phyloP scores from a whole-genome alignment of 176 grass and related monocot genomes.

The Phragmites australis region DNA sequence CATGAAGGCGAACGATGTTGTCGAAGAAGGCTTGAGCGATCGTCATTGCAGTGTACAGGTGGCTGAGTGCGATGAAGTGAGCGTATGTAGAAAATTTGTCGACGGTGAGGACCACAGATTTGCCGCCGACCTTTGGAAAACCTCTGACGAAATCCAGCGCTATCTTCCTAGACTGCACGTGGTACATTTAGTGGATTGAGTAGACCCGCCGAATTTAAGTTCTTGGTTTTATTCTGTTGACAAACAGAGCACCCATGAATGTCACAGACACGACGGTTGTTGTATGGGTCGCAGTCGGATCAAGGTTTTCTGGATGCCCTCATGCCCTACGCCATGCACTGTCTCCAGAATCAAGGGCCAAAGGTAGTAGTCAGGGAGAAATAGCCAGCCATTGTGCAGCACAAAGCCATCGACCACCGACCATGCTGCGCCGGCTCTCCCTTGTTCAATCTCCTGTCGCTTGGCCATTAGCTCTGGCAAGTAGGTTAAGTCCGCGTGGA shows the following conservation, averaged over 20 bases:
- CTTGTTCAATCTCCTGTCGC: background rate
- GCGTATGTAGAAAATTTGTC: background rate
- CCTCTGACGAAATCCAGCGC: background rate
- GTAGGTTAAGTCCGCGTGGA: accelerated
- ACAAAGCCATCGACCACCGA: background rate
- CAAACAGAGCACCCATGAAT: accelerated
- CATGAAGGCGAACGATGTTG: background rate
- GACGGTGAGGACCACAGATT: background rate
- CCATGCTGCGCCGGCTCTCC: background rate
- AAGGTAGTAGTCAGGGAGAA: accelerated
- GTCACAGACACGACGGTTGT: background rate
- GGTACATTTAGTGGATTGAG: background rate
- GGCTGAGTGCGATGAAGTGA: background rate
- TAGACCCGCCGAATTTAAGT: accelerated
- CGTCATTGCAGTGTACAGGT: background rate
- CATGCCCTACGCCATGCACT: background rate
- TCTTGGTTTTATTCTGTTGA: background rate
- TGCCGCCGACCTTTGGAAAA: background rate
- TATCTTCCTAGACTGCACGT: accelerated
- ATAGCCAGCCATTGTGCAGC: accelerated
- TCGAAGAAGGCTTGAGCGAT: background rate
- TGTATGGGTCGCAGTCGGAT: background rate
- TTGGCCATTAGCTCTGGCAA: background rate
- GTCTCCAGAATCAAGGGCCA: background rate
- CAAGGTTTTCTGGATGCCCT: background rate